Evolutionary conservation across 2,329 filamentous ascomycete genomes (phyloP), one percentile per base, ranked within the genome.

Genomic region (Cryphonectria nitschkei): DNA sequence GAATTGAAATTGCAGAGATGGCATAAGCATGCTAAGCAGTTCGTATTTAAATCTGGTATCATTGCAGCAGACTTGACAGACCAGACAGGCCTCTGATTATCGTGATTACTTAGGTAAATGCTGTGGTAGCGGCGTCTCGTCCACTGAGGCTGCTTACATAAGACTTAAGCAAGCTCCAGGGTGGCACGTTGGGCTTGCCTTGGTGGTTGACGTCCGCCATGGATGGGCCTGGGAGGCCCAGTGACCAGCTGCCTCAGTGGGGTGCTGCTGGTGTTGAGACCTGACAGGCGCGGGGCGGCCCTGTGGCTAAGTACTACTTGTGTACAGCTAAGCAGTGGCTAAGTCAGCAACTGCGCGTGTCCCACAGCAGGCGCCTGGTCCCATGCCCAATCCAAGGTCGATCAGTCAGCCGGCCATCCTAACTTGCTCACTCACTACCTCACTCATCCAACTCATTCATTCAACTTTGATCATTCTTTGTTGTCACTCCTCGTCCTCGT

Each of bases 321-420:
- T 22, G 52, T 56, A 58, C 54, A 58, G 54, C 54, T 58, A 58
- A 58, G 54, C 54, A 58, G 22, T 6, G 29, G 52, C 52, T 29
- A 56, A 56, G 52, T 29, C 26, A 56, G 52, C 52, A 29, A 16
- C 22, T n/a, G 46, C 46, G 19, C 43, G 6, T n/a, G 19, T 50
- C 46, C 46, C 46, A 50, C 46, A 50, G 22, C 46, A 50, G 46
- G 43, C 22, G 6, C 43, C 19, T 6, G 46, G 46, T 50, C 46
- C 43, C 43, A 46, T 46, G 43, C 19, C 16, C 43, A 46, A 22
- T 16, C 43, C 43, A 19, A 4, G 19, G 43, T 6, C 34, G 34
- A 34, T 34, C 54, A 19, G 52, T 32, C 54, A 32, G 32, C 26
- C 26, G 26, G 26, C 54, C 54, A 32, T 34, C 54, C 26, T n/a